These are phyloP conservation scores for Tricholoma furcatifolium DNA, from an alignment of 768 basidiomycete genomes.

Conservation along the genomic window DNA sequence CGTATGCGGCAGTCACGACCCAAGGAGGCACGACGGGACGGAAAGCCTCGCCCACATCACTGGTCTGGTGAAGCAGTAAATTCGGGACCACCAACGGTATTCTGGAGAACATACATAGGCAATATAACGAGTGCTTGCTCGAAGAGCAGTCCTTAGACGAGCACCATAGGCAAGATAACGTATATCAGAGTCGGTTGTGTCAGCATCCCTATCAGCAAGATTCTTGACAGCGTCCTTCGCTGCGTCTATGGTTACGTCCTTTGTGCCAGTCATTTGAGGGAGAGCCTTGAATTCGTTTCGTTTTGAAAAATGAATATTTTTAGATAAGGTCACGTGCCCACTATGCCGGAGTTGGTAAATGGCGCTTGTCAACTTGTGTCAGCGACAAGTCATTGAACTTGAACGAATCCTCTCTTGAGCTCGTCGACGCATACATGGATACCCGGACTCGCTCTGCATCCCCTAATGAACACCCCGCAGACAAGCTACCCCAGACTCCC, in stretches of 20 bases:
- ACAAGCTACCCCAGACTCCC: slow-evolving; percentile 29
- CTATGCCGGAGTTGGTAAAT: slow-evolving; percentile 12
- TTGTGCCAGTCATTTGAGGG: slow-evolving; percentile 27
- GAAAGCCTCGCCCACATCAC: slow-evolving; percentile 83
- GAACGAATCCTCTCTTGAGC: slow-evolving; percentile 15
- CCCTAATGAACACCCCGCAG: slow-evolving; percentile 26
- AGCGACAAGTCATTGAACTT: slow-evolving; percentile 1
- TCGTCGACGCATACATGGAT: slow-evolving; percentile 34
- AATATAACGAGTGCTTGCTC: slow-evolving; percentile 68
- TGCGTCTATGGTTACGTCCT: slow-evolving; percentile 34
- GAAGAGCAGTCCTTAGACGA: slow-evolving; percentile 72
- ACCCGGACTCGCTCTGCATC: slow-evolving; percentile 41
- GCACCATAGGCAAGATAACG: slow-evolving; percentile 79
- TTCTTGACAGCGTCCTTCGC: slow-evolving; percentile 50
- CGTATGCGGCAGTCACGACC: slow-evolving; percentile 76
- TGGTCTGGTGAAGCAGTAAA: slow-evolving; percentile 47
- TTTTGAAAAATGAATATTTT: slow-evolving; percentile 5
- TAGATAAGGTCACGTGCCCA: slow-evolving; percentile 13
- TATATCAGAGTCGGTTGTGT: slow-evolving; percentile 65
- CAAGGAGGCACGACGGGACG: slow-evolving; percentile 73
- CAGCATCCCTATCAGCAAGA: slow-evolving; percentile 62
- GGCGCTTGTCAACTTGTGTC: slow-evolving; percentile 16
- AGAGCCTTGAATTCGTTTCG: background rate
- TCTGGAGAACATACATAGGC: slow-evolving; percentile 58
- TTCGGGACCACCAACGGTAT: slow-evolving; percentile 15